Percentiles rank a stretch among this genome's conserved stretches.
phyloP scores from a whole-genome alignment of 2,329 filamentous ascomycete genomes.

The Trichoderma sp. region DNA sequence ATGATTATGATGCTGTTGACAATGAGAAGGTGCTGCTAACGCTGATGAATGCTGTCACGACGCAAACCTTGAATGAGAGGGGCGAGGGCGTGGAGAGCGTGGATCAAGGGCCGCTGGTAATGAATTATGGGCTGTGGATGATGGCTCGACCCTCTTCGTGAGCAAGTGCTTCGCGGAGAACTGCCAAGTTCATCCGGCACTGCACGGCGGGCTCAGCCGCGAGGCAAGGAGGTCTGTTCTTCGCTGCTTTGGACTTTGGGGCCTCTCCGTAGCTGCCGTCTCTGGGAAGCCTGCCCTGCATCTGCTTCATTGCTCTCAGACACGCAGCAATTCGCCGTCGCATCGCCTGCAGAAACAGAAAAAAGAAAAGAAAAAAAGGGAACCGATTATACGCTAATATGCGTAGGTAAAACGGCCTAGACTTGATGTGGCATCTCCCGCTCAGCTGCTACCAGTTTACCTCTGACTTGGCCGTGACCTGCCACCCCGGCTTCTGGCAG shows the following conservation, averaged over 20 bases:
- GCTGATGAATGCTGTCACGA: not conserved
- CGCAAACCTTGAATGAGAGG: not conserved
- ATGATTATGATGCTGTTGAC: conserved; percentile 12
- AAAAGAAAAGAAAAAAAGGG: not conserved
- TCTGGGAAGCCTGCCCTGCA: conserved; percentile 15
- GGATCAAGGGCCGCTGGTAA: not conserved
- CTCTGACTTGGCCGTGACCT: conserved; percentile 18
- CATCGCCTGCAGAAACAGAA: conserved; percentile 14
- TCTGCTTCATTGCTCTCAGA: conserved; percentile 21
- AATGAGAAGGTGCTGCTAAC: not conserved
- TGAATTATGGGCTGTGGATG: not conserved
- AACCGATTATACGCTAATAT: conserved; percentile 6
- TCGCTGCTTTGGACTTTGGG: conserved; percentile 16
- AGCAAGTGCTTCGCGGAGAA: conserved; percentile 5
- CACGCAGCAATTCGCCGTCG: conserved; percentile 23
- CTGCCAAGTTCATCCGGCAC: not conserved
- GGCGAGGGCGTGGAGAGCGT: not conserved
- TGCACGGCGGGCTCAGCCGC: conserved; percentile 13
- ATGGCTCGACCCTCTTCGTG: not conserved
- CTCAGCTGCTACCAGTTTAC: conserved; percentile 9
- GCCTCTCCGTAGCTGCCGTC: conserved; percentile 7
- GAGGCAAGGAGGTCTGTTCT: conserved; percentile 16
- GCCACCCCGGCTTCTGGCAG: not conserved
- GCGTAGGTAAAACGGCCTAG: conserved; percentile 20
- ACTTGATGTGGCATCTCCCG: not conserved